Percentiles rank a stretch among this genome's conserved stretches.
Conservation (phyloP, 768 basidiomycete genomes). For the Wakefieldia striispora region DNA sequence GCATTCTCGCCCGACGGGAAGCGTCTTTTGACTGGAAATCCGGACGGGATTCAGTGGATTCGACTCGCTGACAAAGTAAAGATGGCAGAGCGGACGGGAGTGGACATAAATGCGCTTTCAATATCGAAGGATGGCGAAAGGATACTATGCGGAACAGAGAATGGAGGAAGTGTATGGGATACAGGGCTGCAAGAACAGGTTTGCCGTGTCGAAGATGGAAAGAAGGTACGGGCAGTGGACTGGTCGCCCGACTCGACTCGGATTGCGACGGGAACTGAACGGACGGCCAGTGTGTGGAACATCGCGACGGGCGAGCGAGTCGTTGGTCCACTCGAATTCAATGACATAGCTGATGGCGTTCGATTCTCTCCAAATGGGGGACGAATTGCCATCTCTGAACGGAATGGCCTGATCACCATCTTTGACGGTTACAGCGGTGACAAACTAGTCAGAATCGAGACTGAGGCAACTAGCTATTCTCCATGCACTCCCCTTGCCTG, state of each 20-base stretch:
- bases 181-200: background rate
- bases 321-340: slow-evolving; percentile 1
- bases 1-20: too few relatives aligned
- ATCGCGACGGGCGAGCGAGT: background rate
- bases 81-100: background rate
- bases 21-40: too few relatives aligned
- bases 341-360: background rate
- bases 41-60: too few relatives aligned
- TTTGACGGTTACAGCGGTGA: background rate
- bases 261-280: slow-evolving; percentile 1
- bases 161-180: background rate
- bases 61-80: background rate
- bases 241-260: background rate
- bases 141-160: background rate
- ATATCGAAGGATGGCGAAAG: background rate
- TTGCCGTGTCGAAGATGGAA: background rate
- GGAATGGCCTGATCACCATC: background rate
- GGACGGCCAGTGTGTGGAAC: background rate
- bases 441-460: background rate
- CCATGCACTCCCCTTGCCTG: slow-evolving; percentile 1
- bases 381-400: background rate
- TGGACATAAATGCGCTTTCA: background rate
- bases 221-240: too few relatives aligned
- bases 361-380: slow-evolving; percentile 1
- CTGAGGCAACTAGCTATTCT: background rate